Evolutionary conservation across 441 rosid genomes (phyloP).

Genomic region (Eruca vesicaria): DNA sequence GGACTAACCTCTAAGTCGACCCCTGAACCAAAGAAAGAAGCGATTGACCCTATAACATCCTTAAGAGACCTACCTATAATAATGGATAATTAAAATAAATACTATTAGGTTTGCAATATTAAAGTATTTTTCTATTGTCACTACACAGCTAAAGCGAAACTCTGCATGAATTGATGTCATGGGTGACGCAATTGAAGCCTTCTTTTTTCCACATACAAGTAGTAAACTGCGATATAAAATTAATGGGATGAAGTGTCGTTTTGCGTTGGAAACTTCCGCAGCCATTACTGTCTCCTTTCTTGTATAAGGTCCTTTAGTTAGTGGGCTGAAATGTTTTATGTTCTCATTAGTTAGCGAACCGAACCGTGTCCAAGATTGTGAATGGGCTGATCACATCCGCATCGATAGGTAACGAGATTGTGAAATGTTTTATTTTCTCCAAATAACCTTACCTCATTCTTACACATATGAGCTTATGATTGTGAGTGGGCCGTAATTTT

Average conservation of each 20-base stretch:
- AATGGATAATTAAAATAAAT: neutral
- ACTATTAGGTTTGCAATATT: neutral
- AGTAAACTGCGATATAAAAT: neutral
- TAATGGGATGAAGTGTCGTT: neutral
- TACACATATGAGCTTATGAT: neutral
- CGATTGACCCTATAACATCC: slow-evolving; percentile 33
- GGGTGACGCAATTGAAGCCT: slow-evolving; percentile 28
- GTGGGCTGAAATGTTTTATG: neutral
- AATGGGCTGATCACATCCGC: neutral
- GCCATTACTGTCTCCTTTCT: neutral
- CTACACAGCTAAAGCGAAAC: slow-evolving; percentile 28
- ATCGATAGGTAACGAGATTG: neutral
- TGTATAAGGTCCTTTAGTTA: neutral
- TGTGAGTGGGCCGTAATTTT: neutral
- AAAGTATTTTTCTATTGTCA: slow-evolving; percentile 20
- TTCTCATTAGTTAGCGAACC: neutral
- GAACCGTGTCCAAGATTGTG: neutral
- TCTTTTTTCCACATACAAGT: slow-evolving; percentile 24
- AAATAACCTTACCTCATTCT: neutral
- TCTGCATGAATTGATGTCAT: slow-evolving; percentile 31
- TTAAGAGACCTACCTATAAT: slow-evolving; percentile 31
- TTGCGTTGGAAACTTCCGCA: neutral
- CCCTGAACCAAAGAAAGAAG: slow-evolving; percentile 32
- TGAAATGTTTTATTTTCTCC: neutral
- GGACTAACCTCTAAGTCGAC: slow-evolving; percentile 28